These are phyloP conservation scores for Mycosarcoma mackinlayi DNA, from an alignment of 1,284 basidiomycete genomes.

Conservation along the genomic window DNA sequence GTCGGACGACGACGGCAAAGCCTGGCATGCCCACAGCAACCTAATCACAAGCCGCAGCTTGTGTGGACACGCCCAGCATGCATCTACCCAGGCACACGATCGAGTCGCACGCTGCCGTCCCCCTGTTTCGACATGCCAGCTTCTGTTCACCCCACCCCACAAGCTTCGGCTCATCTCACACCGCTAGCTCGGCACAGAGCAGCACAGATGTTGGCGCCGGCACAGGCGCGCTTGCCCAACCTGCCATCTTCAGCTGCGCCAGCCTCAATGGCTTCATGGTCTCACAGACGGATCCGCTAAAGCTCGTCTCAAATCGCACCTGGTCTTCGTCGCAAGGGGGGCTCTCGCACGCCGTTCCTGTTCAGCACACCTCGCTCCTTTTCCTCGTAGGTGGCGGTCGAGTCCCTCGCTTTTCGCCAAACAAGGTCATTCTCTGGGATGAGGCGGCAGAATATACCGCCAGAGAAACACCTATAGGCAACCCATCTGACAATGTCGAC, in stretches of 20 bases:
- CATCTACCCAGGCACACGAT: slow-evolving; percentile 58
- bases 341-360: slow-evolving; percentile 44
- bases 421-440: slow-evolving; percentile 64
- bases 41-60: slow-evolving; percentile 5
- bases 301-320: slow-evolving; percentile 36
- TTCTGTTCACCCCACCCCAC: slow-evolving; percentile 35
- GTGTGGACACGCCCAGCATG: slow-evolving; percentile 25
- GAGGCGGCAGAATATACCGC: slow-evolving; percentile 44
- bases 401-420: slow-evolving; percentile 61
- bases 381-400: slow-evolving; percentile 61
- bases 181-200: neutral
- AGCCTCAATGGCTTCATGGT: slow-evolving; percentile 57
- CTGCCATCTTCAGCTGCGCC: slow-evolving; percentile 59
- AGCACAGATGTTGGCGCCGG: no score
- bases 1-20: slow-evolving; percentile 4
- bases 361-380: slow-evolving; percentile 55
- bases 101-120: slow-evolving; percentile 46
- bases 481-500: neutral
- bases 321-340: slow-evolving; percentile 56
- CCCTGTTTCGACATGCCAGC: slow-evolving; percentile 49
- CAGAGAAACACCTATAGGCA: neutral
- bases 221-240: slow-evolving; percentile 16
- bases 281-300: slow-evolving; percentile 49
- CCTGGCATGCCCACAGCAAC: slow-evolving; percentile 13
- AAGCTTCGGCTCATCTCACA: neutral